Evolutionary conservation across 495 filamentous ascomycete genomes (phyloP).

Genomic region (Penicillium canariense): DNA sequence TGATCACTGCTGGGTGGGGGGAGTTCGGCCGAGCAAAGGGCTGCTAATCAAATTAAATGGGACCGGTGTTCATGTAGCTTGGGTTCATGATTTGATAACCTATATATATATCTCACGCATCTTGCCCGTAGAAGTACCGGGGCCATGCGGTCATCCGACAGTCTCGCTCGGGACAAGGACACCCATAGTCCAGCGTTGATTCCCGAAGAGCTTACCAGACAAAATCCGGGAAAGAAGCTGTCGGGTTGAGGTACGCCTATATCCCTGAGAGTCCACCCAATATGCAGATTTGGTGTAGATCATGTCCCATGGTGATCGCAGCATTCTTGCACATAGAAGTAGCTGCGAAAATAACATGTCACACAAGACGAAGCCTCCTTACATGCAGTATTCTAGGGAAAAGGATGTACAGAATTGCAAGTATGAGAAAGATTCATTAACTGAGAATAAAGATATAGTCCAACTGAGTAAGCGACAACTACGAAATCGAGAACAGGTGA

Average conservation of each 20-base stretch:
- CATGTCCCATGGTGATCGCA: too few species aligned
- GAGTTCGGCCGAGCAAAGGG: not conserved
- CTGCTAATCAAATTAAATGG: not conserved
- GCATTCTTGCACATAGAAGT: not conserved
- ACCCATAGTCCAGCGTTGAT: not conserved
- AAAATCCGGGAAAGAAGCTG: too few species aligned
- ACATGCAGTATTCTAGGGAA: not conserved
- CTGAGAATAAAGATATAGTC: too few species aligned
- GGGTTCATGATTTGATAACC: not conserved
- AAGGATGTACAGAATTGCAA: not conserved
- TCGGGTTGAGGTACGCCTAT: too few species aligned
- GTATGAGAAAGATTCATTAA: too few species aligned
- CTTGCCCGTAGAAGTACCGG: not conserved
- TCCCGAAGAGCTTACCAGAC: too few species aligned
- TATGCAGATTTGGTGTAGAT: too few species aligned
- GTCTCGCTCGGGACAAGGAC: not conserved
- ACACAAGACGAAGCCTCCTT: not conserved
- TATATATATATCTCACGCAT: conserved; percentile 3
- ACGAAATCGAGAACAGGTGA: not conserved
- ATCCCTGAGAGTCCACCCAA: too few species aligned
- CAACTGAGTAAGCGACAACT: too few species aligned
- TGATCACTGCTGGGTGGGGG: not conserved
- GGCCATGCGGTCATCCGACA: not conserved
- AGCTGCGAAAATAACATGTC: not conserved
- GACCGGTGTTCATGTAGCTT: not conserved